Base-by-base conservation (phyloP, 2,329 filamentous ascomycete species). In the Lachnellula occidentalis region DNA sequence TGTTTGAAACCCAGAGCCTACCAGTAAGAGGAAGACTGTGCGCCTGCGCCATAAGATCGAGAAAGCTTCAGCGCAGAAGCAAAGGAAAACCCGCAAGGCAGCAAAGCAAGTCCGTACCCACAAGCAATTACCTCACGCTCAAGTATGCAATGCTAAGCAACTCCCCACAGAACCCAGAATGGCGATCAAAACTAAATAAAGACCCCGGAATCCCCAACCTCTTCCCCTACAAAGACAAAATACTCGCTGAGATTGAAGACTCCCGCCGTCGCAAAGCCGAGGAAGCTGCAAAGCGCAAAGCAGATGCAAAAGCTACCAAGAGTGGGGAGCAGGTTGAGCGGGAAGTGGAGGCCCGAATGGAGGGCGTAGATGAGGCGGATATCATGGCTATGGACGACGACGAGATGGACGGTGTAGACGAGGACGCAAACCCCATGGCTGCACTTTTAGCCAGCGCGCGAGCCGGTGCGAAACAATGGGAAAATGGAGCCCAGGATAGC, bases 201-300 rank as follows among this genome's bases (percentile, higher is more conserved):
- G 94, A 99, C 67, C 94, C 92, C 22, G 94, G 94, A 48, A 96
- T 99, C 59, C 94, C 94, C 41, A 99, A 97, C 69, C 76, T 96
- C 36, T 99, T 96, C 75, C 94, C 94, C 1, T 96, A 94, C 79
- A 99, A 99, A 77, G 92, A 96, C 72, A 92, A 88, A 78, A 82
- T 99, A 27, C 81, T 99, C 34, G 85, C 92, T 55, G 91, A 99
- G 73, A 95, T 99, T 65, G 94, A 99, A 74, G 90, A 96, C 74
- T 87, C 83, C 66, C 87, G 87, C 69, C 76, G 86, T 62, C 77
- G 82, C 71, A 96, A 92, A 76, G 83, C 84, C 60, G 91, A 96
- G 67, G 90, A 96, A 68, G 79, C 81, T 55, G 78, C 82, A 70
- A 81, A 81, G 68, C 79, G 83, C 65, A 82, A 82, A 59, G 88